Evolutionary conservation across 257 asterid species (phyloP).

Genomic region (Voacanga thouarsii): DNA sequence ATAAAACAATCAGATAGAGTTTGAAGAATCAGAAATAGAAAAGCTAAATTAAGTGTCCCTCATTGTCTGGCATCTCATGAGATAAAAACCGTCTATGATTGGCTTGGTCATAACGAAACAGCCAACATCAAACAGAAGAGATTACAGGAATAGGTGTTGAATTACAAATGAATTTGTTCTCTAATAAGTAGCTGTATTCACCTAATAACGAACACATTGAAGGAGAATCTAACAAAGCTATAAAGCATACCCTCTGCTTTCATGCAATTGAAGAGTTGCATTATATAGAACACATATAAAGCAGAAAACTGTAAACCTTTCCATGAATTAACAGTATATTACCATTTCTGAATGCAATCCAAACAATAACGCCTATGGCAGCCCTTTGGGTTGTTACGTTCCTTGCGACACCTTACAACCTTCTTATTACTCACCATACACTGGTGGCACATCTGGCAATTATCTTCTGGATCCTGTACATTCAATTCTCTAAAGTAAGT

Average conservation of each 20-base stretch:
- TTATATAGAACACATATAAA: neutral
- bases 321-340: neutral
- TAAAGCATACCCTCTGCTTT: neutral
- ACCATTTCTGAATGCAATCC: slow-evolving; percentile 43
- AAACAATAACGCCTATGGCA: slow-evolving; percentile 44
- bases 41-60: neutral
- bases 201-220: neutral
- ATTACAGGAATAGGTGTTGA: neutral
- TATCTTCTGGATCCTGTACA: slow-evolving; percentile 39
- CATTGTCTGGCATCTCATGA: neutral
- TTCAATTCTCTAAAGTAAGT: slow-evolving; percentile 9
- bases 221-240: neutral
- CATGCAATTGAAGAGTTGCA: neutral
- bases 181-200: too few relatives aligned
- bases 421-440: slow-evolving; percentile 47
- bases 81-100: neutral
- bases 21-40: neutral
- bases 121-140: neutral
- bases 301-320: slow-evolving; percentile 1
- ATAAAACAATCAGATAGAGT: neutral
- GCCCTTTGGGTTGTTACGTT: slow-evolving; percentile 3
- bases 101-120: neutral
- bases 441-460: slow-evolving; percentile 63
- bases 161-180: neutral
- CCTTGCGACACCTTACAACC: slow-evolving; percentile 46